Conservation (phyloP, 2,329 filamentous ascomycete genomes). For the Fusarium foetens region DNA sequence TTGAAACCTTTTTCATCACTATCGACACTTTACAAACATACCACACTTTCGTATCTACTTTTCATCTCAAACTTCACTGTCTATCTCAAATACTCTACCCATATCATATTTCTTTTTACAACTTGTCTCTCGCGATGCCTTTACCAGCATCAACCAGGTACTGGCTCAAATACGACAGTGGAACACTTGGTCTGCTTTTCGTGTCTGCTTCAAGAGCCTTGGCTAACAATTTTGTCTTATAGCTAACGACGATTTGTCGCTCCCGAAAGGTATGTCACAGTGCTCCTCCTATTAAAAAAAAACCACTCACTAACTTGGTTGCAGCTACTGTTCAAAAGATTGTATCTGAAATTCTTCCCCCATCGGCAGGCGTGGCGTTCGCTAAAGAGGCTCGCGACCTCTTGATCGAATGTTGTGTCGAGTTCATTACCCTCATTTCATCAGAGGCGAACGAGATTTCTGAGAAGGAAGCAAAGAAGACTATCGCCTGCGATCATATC, state of each 20-base stretch:
- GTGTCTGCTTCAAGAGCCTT: neutral
- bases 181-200: conserved; percentile 31
- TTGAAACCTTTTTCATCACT: conserved; percentile 1
- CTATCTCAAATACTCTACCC: neutral
- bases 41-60: conserved; percentile 2
- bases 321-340: conserved; percentile 81
- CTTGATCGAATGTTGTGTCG: conserved; percentile 97
- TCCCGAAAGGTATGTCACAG: conserved; percentile 68
- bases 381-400: conserved; percentile 95
- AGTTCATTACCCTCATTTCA: conserved; percentile 98
- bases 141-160: conserved; percentile 43
- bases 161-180: conserved; percentile 42
- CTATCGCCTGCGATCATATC: conserved; percentile 97
- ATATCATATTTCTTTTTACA: neutral
- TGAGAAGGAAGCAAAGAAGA: conserved; percentile 99
- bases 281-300: neutral
- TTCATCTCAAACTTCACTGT: conserved; percentile 16
- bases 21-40: conserved; percentile 1
- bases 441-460: conserved; percentile 99
- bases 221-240: conserved; percentile 48
- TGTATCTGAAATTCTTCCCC: conserved; percentile 89
- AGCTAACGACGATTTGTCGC: conserved; percentile 72
- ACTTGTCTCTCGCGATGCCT: conserved; percentile 25
- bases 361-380: conserved; percentile 81
- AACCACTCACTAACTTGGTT: conserved; percentile 41